Evolutionary conservation across 1,284 basidiomycete species (phyloP).

Genomic region (Malassezia restricta): DNA sequence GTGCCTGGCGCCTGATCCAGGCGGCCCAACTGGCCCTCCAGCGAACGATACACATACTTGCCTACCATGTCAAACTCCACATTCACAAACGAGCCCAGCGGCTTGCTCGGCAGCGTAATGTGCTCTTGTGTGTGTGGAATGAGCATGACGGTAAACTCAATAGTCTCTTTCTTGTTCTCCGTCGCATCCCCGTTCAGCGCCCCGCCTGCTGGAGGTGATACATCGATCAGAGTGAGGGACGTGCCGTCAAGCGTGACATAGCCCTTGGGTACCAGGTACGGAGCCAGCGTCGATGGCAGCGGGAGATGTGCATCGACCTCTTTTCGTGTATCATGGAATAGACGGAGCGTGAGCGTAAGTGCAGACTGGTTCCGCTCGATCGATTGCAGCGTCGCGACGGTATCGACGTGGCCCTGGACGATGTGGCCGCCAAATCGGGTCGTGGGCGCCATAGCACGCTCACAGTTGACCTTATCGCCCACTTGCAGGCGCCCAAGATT

Average conservation of each 20-base stretch:
- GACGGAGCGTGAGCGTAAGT: constrained; percentile 63
- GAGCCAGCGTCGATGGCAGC: constrained; percentile 60
- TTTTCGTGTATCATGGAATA: constrained; percentile 28
- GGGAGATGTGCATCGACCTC: constrained; percentile 44
- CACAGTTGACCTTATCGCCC: constrained; percentile 79
- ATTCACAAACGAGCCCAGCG: constrained; percentile 38
- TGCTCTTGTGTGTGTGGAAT: constrained; percentile 45
- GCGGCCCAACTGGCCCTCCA: constrained; percentile 10
- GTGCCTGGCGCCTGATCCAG: neutral
- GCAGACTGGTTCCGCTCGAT: constrained; percentile 72
- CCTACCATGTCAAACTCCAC: constrained; percentile 46
- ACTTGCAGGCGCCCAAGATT: constrained; percentile 64
- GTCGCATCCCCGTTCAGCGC: constrained; percentile 5
- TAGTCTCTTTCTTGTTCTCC: constrained; percentile 22
- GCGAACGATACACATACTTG: constrained; percentile 37
- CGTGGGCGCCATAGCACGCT: constrained; percentile 82
- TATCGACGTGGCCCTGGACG: constrained; percentile 72
- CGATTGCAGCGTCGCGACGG: constrained; percentile 54
- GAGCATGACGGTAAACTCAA: constrained; percentile 45
- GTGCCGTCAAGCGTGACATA: constrained; percentile 91
- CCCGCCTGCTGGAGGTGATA: constrained; percentile 47
- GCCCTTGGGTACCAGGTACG: constrained; percentile 87
- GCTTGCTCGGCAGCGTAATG: constrained; percentile 38
- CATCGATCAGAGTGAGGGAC: constrained; percentile 76
- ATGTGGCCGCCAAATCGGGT: constrained; percentile 91